Evolutionary conservation across 2,329 filamentous ascomycete genomes (phyloP).

Genomic region (Zymoseptoria passerinii): DNA sequence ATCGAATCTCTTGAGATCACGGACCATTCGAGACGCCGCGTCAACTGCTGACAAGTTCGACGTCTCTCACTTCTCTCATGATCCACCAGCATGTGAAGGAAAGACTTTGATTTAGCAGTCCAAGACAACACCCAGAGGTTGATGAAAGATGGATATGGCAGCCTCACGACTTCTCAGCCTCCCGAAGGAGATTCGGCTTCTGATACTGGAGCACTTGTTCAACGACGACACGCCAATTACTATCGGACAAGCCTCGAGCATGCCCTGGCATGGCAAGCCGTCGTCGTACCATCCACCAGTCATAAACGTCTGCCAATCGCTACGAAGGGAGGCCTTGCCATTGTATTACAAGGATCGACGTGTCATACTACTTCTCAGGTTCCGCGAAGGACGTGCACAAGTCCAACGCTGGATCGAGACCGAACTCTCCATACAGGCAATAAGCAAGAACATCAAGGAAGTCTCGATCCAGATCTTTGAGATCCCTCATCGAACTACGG

Average conservation of each 20-base stretch:
- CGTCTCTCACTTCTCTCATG: neutral
- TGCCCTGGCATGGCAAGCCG: conserved; percentile 11
- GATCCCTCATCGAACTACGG: conserved; percentile 9
- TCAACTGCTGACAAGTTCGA: neutral
- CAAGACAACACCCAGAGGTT: no score
- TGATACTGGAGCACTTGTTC: conserved; percentile 11
- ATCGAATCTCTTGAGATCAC: neutral
- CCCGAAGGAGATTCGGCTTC: conserved; percentile 11
- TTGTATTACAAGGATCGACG: conserved; percentile 6
- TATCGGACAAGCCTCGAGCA: conserved; percentile 5
- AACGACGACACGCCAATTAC: neutral
- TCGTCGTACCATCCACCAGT: conserved; percentile 10
- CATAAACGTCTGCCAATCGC: conserved; percentile 7
- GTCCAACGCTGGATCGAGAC: conserved; percentile 8
- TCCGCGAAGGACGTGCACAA: conserved; percentile 11
- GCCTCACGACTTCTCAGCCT: conserved; percentile 8
- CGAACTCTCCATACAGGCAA: neutral
- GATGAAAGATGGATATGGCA: neutral
- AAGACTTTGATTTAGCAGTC: no score
- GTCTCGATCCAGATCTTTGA: conserved; percentile 15
- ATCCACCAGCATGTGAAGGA: neutral
- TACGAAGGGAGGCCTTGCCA: conserved; percentile 7
- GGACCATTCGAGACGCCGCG: neutral
- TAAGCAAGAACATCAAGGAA: conserved; percentile 5
- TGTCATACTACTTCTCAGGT: conserved; percentile 9